Evolutionary conservation across 2,329 filamentous ascomycete genomes (phyloP), one percentile per base, ranked within the genome.

Genomic region (Diaporthe citriasiana): DNA sequence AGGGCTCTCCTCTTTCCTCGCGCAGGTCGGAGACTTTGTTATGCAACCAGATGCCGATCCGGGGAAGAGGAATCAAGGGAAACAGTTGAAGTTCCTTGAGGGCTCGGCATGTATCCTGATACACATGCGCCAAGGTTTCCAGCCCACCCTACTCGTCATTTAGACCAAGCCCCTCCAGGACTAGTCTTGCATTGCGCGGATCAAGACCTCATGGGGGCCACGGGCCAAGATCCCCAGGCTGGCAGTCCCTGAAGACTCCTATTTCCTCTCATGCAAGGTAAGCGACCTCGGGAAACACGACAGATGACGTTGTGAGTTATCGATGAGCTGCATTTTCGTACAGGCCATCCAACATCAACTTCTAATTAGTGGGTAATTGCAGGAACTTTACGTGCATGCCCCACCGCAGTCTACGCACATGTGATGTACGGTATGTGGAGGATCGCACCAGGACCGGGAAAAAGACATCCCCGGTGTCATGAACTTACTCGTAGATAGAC

Each of bases 171-270:
- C 42, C 30, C 6, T 51, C 30, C 13, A 50, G 45, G 60, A 25
- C 45, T 66, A 66, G 60, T 66, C 27, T 66, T 38, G 60, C 60
- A 33, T 50, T n/a, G 27, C 8, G 22, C 50, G 40, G 17, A 47
- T 50, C 59, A 15, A 65, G 47, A 50, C 27, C 27, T 35, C 45
- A 25, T 45, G 60, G 42, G 45, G 12, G 30, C 60, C 30, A 4
- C 60, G 45, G 60, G 45, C 45, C 60, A 38, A 51, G 45, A 22
- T 38, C 6, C 42, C 45, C 33, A 50, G 51, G 42, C 45, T 38
- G 45, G 60, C 45, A 66, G 45, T 25, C 22, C 30, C 30, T 50
- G 33, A 38, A 25, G 45, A 25, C 45, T 30, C 17, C 30, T 27
- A 51, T 66, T 66, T 51, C 30, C 42, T 66, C 35, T 35, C 30